Conservation (phyloP, 2,329 filamentous ascomycete species). For the Chaetomium olivaceum region DNA sequence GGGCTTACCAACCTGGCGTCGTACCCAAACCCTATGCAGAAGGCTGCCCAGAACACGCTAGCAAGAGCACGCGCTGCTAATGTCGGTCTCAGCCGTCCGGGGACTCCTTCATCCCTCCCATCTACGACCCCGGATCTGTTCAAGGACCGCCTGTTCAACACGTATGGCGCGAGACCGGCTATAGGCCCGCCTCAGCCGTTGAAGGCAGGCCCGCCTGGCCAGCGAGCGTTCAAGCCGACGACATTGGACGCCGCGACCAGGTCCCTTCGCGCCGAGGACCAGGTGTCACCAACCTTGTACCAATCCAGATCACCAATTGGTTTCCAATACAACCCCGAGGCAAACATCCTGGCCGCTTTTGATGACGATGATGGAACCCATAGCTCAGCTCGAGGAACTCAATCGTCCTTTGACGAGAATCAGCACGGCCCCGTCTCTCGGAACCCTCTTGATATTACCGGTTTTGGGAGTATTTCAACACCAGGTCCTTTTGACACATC, state of each 20-base stretch:
- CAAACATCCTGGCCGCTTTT: neutral
- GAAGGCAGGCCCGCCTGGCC: slow-evolving; percentile 57
- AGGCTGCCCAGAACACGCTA: slow-evolving; percentile 51
- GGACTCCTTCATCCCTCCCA: slow-evolving; percentile 24
- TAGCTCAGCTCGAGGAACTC: neutral
- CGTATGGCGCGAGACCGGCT: slow-evolving; percentile 28
- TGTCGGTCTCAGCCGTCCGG: slow-evolving; percentile 24
- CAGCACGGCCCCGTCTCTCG: neutral
- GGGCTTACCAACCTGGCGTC: slow-evolving; percentile 56
- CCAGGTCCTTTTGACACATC: slow-evolving; percentile 2
- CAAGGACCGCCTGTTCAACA: slow-evolving; percentile 19
- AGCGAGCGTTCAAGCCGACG: slow-evolving; percentile 51
- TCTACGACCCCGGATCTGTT: slow-evolving; percentile 20
- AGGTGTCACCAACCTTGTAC: neutral
- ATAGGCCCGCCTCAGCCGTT: slow-evolving; percentile 51
- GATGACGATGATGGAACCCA: neutral
- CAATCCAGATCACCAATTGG: slow-evolving; percentile 4
- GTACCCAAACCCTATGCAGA: slow-evolving; percentile 57
- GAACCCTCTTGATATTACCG: neutral
- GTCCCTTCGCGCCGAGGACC: slow-evolving; percentile 33
- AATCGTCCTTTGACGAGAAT: neutral
- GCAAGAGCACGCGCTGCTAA: slow-evolving; percentile 30
- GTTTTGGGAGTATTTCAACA: neutral
- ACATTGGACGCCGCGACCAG: slow-evolving; percentile 45
- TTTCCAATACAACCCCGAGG: neutral